phyloP scores from a whole-genome alignment of 1,139 yeast species.

The Candida tunisiensis region DNA sequence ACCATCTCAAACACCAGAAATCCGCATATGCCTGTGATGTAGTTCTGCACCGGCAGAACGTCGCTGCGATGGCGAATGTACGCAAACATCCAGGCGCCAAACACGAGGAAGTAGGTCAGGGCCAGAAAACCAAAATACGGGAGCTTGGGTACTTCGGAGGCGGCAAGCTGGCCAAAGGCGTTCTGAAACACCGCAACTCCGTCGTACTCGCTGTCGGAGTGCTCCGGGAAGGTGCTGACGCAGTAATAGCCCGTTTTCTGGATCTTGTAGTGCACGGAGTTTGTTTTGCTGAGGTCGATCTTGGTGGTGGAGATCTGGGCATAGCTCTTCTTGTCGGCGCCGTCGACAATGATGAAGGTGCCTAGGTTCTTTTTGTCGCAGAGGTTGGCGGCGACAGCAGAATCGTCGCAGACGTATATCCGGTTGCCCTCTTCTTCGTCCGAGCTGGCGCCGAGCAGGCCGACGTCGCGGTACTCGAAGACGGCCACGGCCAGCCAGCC shows the following conservation, averaged over 20 bases:
- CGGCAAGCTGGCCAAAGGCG: conserved; percentile 80
- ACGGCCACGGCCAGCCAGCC: conserved; percentile 46
- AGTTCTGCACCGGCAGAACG: conserved; percentile 78
- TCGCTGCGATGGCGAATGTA: conserved; percentile 79
- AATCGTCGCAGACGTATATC: conserved; percentile 55
- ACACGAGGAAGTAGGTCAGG: conserved; percentile 62
- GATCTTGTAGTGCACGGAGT: conserved; percentile 46
- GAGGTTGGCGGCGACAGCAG: conserved; percentile 37
- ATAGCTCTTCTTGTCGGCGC: conserved; percentile 24
- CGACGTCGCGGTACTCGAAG: conserved; percentile 71
- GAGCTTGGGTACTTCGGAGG: conserved; percentile 79
- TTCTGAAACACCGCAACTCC: conserved; percentile 70
- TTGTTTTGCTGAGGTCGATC: conserved; percentile 40
- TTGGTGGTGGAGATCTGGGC: conserved; percentile 40
- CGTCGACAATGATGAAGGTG: conserved; percentile 35
- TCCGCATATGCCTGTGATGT: conserved; percentile 69
- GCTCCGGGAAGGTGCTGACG: conserved; percentile 45
- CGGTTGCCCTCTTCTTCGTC: conserved; percentile 2
- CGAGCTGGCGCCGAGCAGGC: conserved; percentile 36
- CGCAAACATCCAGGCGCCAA: conserved; percentile 71
- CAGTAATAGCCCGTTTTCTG: conserved; percentile 81
- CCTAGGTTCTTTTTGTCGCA: conserved; percentile 45
- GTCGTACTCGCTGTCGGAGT: conserved; percentile 28
- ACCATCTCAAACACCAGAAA: conserved; percentile 76
- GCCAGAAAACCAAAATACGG: conserved; percentile 82